Base-by-base conservation (phyloP, 202 grass and related monocot species). In the Miscanthus sacchariflorus region DNA sequence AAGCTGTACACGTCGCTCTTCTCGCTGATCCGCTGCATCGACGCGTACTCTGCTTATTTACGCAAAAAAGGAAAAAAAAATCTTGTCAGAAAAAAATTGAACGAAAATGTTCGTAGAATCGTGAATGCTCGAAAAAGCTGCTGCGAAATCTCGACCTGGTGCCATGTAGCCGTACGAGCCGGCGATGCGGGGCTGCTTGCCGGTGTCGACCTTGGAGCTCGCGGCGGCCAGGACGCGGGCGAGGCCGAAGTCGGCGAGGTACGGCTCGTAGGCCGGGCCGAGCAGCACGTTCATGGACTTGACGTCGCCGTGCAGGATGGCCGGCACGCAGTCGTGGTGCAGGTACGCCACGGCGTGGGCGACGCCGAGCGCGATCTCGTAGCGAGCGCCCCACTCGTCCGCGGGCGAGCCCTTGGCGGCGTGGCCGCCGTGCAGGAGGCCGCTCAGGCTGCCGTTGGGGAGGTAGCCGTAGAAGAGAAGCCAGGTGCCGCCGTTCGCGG, bases 161-260 rank as follows among this genome's bases (percentile, higher is more conserved):
- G 97, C 97, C 46, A 99, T 99, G 91, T 99, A 99, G 65, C 97
- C 94, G 50, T 99, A 99, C 1, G 97, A 99, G 3, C 97, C 97
- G 49, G 94, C 93, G 82, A 99, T 92, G 50, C 69, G 84, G 8
- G 91, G 71, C 19, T 88, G 72, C 77, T 90, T 96, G 80, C 74
- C 61, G 56, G 84, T 38, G 67, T 93, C 92, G 58, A 91, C 84
- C 86, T 95, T 95, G 58, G 79, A 63, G 52, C 18, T 19, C 19
- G 52, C 39, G 9, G 25, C 59, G 78, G 50, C 88, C 17, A 99
- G 76, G 24, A 97, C 81, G 46, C 94, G 95, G 23, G 97, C 94
- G 69, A 99, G 94, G 25, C 97, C 97, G 72, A 99, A 97, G 92
- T 99, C 97, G 24, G 94, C 94, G 84, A 99, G 88, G 84, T 99